A percentile compares a stretch with the other conserved stretches of the same genome.
These are phyloP conservation scores for Clarkia xantiana DNA, from an alignment of 345 rosid genomes.

Conservation along the genomic window DNA sequence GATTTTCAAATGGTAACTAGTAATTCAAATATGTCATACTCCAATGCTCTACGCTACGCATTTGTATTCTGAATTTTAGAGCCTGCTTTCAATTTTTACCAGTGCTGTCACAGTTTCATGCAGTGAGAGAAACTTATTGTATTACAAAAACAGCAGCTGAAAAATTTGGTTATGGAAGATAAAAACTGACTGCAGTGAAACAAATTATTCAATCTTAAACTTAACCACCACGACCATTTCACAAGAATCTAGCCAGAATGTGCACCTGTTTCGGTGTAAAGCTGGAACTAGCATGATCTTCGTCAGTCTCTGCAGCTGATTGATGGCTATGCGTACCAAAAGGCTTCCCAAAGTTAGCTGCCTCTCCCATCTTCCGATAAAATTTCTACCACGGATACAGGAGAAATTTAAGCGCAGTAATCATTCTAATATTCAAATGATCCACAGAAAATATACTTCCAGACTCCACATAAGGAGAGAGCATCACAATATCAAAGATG, in stretches of 20 bases:
- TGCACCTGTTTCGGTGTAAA: slow-evolving; percentile 30
- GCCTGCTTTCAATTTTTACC: too few species aligned
- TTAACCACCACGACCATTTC: not conserved
- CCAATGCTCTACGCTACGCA: too few species aligned
- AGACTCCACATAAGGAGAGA: too few species aligned
- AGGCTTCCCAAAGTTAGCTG: slow-evolving; percentile 22
- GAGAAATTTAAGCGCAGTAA: not conserved
- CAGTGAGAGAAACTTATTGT: too few species aligned
- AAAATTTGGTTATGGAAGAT: too few species aligned
- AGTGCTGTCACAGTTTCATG: too few species aligned
- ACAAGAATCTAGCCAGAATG: slow-evolving; percentile 20
- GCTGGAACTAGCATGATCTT: slow-evolving; percentile 15
- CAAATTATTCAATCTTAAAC: slow-evolving; percentile 1
- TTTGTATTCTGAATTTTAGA: too few species aligned
- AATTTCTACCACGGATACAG: slow-evolving; percentile 28
- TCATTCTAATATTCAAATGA: not conserved
- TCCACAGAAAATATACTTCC: slow-evolving; percentile 1
- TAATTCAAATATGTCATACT: too few species aligned
- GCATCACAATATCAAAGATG: not conserved
- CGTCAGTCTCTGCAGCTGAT: slow-evolving; percentile 19
- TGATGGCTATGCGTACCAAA: slow-evolving; percentile 13
- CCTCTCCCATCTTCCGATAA: slow-evolving; percentile 34
- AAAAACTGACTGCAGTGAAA: not conserved
- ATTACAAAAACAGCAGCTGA: too few species aligned
- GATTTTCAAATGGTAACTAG: too few species aligned